Evolutionary conservation across 352 stramenopile genomes (phyloP), one percentile per base, ranked within the genome.

Genomic region (Phytopythium delawarense): DNA sequence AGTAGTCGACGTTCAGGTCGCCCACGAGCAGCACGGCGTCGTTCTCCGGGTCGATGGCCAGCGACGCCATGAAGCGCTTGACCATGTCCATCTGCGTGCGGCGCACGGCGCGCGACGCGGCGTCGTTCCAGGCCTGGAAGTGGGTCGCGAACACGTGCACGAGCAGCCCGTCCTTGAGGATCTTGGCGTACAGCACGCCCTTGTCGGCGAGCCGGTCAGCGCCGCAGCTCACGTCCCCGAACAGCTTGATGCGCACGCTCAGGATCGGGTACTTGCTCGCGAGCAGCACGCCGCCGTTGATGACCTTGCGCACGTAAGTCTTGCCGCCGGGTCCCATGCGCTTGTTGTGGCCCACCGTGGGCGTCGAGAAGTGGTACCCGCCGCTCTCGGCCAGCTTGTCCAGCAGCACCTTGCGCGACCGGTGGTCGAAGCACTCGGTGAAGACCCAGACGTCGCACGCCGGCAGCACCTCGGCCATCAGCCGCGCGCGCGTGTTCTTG

Each of bases 381-480:
- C 79, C 84, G 4, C 64, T 68, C 3, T 69, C 70, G 25, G 88
- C 77, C 56, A 92, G 71, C 55, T 81, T 80, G 60, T 90, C 72
- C 34, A 90, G 69, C 62, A 92, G 65, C 40, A 87, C 70, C 42
- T 72, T 73, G 7, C 84, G 81, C 16, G 81, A 79, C 34, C 84
- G 81, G 63, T 91, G 79, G 67, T 91, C 81, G 58, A 92, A 92
- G 69, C 79, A 91, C 67, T 92, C 81, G 18, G 79, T 91, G 62
- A 92, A 85, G 11, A 91, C 71, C 80, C 79, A 91, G 15, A 91
- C 64, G 40, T 92, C 79, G 67, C 81, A 91, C 0, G 73, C 66
- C 53, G 81, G 84, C 39, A 92, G 63, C 32, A 87, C 48, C 21
- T 91, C 81, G 4, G 79, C 75, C 35, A 92, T 92, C 30, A 91